phyloP scores from a whole-genome alignment of 2,329 filamentous ascomycete species.

The Xylariaceae sp. region DNA sequence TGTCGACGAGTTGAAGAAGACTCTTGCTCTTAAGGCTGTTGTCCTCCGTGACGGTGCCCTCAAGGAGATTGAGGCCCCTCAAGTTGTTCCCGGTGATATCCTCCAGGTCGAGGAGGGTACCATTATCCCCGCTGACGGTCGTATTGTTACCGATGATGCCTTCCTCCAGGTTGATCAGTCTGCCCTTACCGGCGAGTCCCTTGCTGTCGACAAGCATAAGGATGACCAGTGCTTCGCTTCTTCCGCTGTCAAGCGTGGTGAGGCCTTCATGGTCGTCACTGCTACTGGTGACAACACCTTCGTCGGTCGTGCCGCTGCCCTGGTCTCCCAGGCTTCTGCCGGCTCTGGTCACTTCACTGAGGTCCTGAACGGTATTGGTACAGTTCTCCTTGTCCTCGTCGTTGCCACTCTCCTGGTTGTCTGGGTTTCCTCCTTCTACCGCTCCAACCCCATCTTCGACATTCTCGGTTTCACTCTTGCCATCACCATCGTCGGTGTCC shows the following conservation, averaged over 20 bases:
- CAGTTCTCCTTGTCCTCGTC: slow-evolving; percentile 72
- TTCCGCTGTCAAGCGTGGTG: slow-evolving; percentile 84
- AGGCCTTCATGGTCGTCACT: slow-evolving; percentile 76
- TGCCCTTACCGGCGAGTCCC: slow-evolving; percentile 84
- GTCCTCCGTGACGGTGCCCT: slow-evolving; percentile 76
- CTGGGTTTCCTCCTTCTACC: slow-evolving; percentile 85
- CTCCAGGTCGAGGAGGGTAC: slow-evolving; percentile 87
- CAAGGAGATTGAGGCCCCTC: slow-evolving; percentile 73
- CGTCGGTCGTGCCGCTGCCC: slow-evolving; percentile 80
- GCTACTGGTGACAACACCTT: slow-evolving; percentile 86
- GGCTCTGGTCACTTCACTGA: slow-evolving; percentile 85
- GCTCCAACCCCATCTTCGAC: slow-evolving; percentile 70
- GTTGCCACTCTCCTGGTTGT: slow-evolving; percentile 74
- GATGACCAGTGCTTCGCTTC: slow-evolving; percentile 78
- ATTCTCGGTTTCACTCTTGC: slow-evolving; percentile 83
- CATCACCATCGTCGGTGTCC: slow-evolving; percentile 87
- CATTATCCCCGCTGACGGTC: slow-evolving; percentile 84
- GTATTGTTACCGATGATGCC: slow-evolving; percentile 75
- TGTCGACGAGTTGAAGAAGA: slow-evolving; percentile 87
- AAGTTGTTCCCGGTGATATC: slow-evolving; percentile 86
- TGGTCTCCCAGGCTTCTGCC: slow-evolving; percentile 70
- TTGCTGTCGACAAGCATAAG: slow-evolving; percentile 83
- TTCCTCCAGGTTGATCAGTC: slow-evolving; percentile 91
- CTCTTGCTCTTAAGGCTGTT: slow-evolving; percentile 78
- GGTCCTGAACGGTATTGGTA: slow-evolving; percentile 82